phyloP scores from a whole-genome alignment of 129 eudicot genomes.

The Helianthus annuus region HanXRQr2.0-SUNRISE NC_035435.2:148967468-148967967 shows the following conservation, averaged over 20 bases:
- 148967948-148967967: slow-evolving; percentile 93
- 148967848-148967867: slow-evolving; percentile 54
- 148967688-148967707: slow-evolving; percentile 97
- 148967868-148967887: slow-evolving; percentile 51
- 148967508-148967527: slow-evolving; percentile 96
- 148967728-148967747: slow-evolving; percentile 63
- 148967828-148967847: slow-evolving; percentile 66
- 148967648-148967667: slow-evolving; percentile 98
- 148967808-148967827: slow-evolving; percentile 49
- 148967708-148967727: slow-evolving; percentile 79
- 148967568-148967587: slow-evolving; percentile 99
- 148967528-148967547: slow-evolving; percentile 97
- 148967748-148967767: slow-evolving; percentile 43
- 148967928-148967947: slow-evolving; percentile 99
- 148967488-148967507: slow-evolving; percentile 91
- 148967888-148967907: slow-evolving; percentile 55
- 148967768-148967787: slow-evolving; percentile 53
- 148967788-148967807: slow-evolving; percentile 54
- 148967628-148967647: slow-evolving; percentile 94
- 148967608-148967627: slow-evolving; percentile 98
- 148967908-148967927: slow-evolving; percentile 75
- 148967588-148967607: slow-evolving; percentile 99
- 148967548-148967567: slow-evolving; percentile 91
- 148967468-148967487: slow-evolving; percentile 99
- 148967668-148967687: slow-evolving; percentile 99